These are phyloP conservation scores for Cyclostephanos tholiformis DNA, from an alignment of 108 stramenopile genomes.

Conservation along the genomic window DNA sequence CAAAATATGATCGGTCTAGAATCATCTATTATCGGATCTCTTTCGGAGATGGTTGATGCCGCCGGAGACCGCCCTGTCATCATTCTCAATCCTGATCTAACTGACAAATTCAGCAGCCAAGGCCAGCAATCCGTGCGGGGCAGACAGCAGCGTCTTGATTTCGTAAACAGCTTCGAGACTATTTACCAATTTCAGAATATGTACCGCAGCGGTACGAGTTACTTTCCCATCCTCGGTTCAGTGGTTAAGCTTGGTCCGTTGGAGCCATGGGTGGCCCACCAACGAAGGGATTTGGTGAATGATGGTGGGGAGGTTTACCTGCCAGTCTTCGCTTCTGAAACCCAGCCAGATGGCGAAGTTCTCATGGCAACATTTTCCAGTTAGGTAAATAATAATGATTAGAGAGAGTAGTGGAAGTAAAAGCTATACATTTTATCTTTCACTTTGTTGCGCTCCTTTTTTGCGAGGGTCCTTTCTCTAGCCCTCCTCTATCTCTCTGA, in stretches of 20 bases:
- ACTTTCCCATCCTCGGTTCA: slow-evolving; percentile 84
- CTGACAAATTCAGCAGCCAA: slow-evolving; percentile 72
- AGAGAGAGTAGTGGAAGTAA: neutral
- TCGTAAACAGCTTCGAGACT: slow-evolving; percentile 72
- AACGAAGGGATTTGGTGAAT: slow-evolving; percentile 72
- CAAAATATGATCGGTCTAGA: slow-evolving; percentile 84
- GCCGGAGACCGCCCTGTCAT: slow-evolving; percentile 86
- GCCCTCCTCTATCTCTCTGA: too few relatives aligned
- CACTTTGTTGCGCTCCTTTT: too few relatives aligned
- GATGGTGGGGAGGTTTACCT: slow-evolving; percentile 76
- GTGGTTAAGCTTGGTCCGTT: slow-evolving; percentile 62
- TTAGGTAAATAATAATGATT: neutral
- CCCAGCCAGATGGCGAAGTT: slow-evolving; percentile 63
- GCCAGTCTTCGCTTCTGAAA: slow-evolving; percentile 69
- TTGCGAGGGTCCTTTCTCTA: too few relatives aligned
- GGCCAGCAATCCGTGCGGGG: slow-evolving; percentile 86
- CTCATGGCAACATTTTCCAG: slow-evolving; percentile 62
- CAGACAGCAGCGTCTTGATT: slow-evolving; percentile 73
- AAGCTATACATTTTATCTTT: too few relatives aligned
- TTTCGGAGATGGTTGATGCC: slow-evolving; percentile 81
- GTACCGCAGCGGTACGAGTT: slow-evolving; percentile 82
- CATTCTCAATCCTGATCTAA: slow-evolving; percentile 82
- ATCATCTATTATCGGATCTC: slow-evolving; percentile 64
- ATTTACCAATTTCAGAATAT: slow-evolving; percentile 83
- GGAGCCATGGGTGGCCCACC: slow-evolving; percentile 78